Conservation (phyloP, 1,139 yeast species). For the Kodamaea fungicola region DNA sequence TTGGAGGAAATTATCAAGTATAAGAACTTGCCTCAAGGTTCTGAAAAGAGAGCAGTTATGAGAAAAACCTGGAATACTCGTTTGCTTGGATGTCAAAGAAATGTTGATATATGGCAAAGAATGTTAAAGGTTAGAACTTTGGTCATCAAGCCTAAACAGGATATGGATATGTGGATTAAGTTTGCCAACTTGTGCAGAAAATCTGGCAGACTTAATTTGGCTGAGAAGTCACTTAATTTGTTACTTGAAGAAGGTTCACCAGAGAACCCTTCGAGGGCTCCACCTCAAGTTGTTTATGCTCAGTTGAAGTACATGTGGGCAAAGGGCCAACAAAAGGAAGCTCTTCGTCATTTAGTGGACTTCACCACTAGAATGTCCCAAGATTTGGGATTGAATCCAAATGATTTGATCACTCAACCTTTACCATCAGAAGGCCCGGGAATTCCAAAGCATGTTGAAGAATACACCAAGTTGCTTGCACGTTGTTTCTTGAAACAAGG, state of each 20-base stretch:
- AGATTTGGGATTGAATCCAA: constrained; percentile 75
- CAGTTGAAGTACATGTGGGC: constrained; percentile 98
- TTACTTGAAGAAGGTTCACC: constrained; percentile 62
- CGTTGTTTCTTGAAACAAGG: constrained; percentile 97
- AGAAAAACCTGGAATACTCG: constrained; percentile 94
- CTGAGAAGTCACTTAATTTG: constrained; percentile 84
- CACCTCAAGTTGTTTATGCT: constrained; percentile 96
- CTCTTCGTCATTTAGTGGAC: constrained; percentile 78
- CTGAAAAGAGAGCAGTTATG: constrained; percentile 74
- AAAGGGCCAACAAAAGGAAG: constrained; percentile 83
- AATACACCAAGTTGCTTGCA: constrained; percentile 83
- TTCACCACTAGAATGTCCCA: constrained; percentile 90
- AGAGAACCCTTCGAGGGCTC: constrained; percentile 71
- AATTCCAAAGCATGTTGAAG: constrained; percentile 71
- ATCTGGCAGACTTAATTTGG: constrained; percentile 86
- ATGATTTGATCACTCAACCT: constrained; percentile 86
- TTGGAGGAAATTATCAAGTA: constrained; percentile 91
- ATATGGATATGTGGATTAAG: constrained; percentile 97
- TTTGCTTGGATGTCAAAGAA: constrained; percentile 87
- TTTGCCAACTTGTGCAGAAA: constrained; percentile 95
- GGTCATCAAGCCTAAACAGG: constrained; percentile 92
- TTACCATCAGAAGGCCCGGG: constrained; percentile 75
- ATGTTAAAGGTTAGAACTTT: constrained; percentile 90
- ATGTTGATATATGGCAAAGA: constrained; percentile 98
- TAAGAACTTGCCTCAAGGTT: constrained; percentile 77